Percentiles rank a stretch among this genome's conserved stretches.
phyloP scores from a whole-genome alignment of 2,329 filamentous ascomycete genomes.

The Arthroderma sp. region DNA sequence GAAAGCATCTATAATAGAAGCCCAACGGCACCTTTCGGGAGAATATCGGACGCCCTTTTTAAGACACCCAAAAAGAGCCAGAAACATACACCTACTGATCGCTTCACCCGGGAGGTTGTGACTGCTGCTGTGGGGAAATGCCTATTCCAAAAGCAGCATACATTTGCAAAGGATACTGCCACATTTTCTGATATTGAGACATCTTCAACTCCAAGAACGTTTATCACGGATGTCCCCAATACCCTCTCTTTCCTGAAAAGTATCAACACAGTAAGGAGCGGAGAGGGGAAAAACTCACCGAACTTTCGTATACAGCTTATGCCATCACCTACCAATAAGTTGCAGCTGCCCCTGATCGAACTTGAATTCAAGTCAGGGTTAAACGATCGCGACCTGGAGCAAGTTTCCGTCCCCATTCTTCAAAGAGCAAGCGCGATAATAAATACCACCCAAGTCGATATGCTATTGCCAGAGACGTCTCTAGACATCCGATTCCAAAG shows the following conservation, averaged over 20 bases:
- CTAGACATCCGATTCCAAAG: slow-evolving; percentile 28
- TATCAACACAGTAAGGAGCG: slow-evolving; percentile 12
- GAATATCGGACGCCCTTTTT: slow-evolving; percentile 8
- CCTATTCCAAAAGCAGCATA: slow-evolving; percentile 19
- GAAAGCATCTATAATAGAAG: slow-evolving; percentile 6
- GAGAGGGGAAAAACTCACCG: slow-evolving; percentile 5
- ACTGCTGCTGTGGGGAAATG: slow-evolving; percentile 27
- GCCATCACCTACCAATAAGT: slow-evolving; percentile 17
- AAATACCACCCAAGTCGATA: slow-evolving; percentile 22
- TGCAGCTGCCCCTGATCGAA: slow-evolving; percentile 16
- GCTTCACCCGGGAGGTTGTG: slow-evolving; percentile 19
- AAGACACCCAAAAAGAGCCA: background rate
- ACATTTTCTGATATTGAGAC: slow-evolving; percentile 4
- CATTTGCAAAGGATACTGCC: background rate
- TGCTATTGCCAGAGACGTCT: slow-evolving; percentile 26
- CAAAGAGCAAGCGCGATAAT: slow-evolving; percentile 19
- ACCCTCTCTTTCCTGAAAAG: slow-evolving; percentile 20
- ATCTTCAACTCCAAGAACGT: slow-evolving; percentile 10
- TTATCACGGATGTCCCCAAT: slow-evolving; percentile 23
- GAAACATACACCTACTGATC: background rate
- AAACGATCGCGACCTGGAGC: background rate
- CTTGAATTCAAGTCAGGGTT: slow-evolving; percentile 22
- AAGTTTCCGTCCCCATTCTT: slow-evolving; percentile 10
- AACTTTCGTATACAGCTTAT: slow-evolving; percentile 21
- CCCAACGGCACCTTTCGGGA: slow-evolving; percentile 2